phyloP scores from a whole-genome alignment of 352 stramenopile species.

The Aphanomyces euteiches region DNA sequence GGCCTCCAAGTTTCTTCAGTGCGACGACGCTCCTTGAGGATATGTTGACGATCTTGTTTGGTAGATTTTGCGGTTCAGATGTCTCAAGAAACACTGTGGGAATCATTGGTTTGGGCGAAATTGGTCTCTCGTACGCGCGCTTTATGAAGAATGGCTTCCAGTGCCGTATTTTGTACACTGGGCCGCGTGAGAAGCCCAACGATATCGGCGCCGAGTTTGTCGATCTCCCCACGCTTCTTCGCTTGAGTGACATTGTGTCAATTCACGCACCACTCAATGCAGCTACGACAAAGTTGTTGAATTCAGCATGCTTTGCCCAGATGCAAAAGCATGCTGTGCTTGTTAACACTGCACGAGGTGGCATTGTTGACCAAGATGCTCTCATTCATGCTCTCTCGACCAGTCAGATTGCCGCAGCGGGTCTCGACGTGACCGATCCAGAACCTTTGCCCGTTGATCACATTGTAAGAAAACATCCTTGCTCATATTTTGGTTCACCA shows the following conservation, averaged over 20 bases:
- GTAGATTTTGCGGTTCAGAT: slow-evolving; percentile 37
- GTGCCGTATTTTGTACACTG: slow-evolving; percentile 79
- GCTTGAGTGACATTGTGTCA: slow-evolving; percentile 83
- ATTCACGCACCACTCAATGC: slow-evolving; percentile 80
- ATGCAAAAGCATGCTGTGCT: slow-evolving; percentile 86
- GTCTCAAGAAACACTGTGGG: slow-evolving; percentile 61
- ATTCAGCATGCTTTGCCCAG: slow-evolving; percentile 57
- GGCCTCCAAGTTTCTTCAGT: slow-evolving; percentile 31
- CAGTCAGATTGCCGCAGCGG: slow-evolving; percentile 52
- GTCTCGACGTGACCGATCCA: slow-evolving; percentile 84
- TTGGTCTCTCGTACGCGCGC: slow-evolving; percentile 76
- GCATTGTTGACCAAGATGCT: slow-evolving; percentile 86
- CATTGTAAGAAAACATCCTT: slow-evolving; percentile 44
- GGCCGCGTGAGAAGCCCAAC: slow-evolving; percentile 57
- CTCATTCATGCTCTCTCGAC: slow-evolving; percentile 44
- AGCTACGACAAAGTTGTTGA: slow-evolving; percentile 66
- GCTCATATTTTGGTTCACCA: neutral
- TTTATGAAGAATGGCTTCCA: slow-evolving; percentile 80
- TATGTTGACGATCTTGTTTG: neutral
- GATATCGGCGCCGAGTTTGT: slow-evolving; percentile 63
- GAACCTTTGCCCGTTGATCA: slow-evolving; percentile 85
- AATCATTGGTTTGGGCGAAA: slow-evolving; percentile 81
- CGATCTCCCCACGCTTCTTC: slow-evolving; percentile 65
- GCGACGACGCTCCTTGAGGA: neutral
- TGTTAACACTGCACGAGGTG: slow-evolving; percentile 89